Conservation (phyloP, 2,329 filamentous ascomycete species). For the Verticillium albo-atrum region DNA sequence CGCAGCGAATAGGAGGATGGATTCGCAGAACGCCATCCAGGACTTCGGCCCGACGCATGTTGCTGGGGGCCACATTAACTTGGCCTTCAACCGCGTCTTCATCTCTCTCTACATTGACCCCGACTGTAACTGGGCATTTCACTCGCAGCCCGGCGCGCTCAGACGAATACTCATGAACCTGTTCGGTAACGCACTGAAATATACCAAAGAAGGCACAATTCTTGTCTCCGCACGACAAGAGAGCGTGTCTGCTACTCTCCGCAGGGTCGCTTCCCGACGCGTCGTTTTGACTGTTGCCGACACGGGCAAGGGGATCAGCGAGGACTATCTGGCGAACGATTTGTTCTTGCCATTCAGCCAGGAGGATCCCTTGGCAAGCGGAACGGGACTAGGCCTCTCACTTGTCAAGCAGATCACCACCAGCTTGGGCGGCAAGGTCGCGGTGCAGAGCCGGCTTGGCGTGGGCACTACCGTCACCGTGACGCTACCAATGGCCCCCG, state of each 20-base stretch:
- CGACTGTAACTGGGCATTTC: constrained; percentile 43
- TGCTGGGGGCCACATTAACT: constrained; percentile 2
- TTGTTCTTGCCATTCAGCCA: constrained; percentile 59
- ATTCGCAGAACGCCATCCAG: constrained; percentile 6
- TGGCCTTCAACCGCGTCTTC: constrained; percentile 9
- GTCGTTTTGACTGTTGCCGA: constrained; percentile 47
- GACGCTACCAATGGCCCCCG: constrained; percentile 30
- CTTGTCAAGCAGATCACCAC: constrained; percentile 55
- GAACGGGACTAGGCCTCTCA: constrained; percentile 56
- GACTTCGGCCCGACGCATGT: constrained; percentile 10
- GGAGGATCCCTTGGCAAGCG: constrained; percentile 51
- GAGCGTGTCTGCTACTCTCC: background rate
- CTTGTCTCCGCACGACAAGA: constrained; percentile 25
- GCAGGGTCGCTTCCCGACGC: constrained; percentile 15
- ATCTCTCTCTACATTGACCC: constrained; percentile 47
- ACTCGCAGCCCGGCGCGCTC: constrained; percentile 45
- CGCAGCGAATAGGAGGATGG: constrained; percentile 16
- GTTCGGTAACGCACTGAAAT: constrained; percentile 50
- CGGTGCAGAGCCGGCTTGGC: constrained; percentile 45
- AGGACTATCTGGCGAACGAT: constrained; percentile 52
- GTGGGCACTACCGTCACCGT: constrained; percentile 49
- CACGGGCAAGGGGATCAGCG: constrained; percentile 57
- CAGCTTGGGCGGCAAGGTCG: constrained; percentile 50
- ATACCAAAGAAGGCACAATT: constrained; percentile 40
- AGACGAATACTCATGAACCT: constrained; percentile 51